These are phyloP conservation scores for Bassia scoparia DNA, from an alignment of 148 eudicot genomes.

Conservation along the genomic window DNA sequence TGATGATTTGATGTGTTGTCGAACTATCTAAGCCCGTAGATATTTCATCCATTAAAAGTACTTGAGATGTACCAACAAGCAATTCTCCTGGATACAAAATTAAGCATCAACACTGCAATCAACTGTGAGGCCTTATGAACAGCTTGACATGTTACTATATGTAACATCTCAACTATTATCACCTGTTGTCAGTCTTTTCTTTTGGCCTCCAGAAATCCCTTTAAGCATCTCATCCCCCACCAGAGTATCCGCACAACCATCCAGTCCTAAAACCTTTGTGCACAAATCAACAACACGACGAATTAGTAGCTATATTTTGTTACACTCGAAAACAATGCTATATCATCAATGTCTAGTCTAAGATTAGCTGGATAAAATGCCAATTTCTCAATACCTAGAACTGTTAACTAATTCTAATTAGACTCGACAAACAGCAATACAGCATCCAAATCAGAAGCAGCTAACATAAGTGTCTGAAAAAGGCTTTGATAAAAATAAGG, in stretches of 20 bases:
- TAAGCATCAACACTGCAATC: not conserved
- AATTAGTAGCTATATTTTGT: not conserved
- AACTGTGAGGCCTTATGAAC: not conserved
- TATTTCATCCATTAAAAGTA: conserved; percentile 88
- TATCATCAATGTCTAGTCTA: not conserved
- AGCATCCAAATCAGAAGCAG: not conserved
- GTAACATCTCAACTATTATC: conserved; percentile 13
- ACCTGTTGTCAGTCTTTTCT: conserved; percentile 93
- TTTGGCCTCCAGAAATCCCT: conserved; percentile 98
- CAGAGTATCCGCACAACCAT: conserved; percentile 79
- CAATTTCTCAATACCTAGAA: not conserved
- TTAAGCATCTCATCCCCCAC: conserved; percentile 95
- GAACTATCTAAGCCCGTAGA: conserved; percentile 96
- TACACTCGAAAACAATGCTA: not conserved
- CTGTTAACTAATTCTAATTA: not conserved
- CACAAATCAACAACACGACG: conserved; percentile 37
- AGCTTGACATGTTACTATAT: not conserved
- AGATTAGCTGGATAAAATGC: too few species aligned
- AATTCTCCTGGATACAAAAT: conserved; percentile 57
- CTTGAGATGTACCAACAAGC: conserved; percentile 79
- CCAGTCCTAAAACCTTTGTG: conserved; percentile 84
- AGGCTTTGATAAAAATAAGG: not conserved
- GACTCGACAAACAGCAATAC: not conserved
- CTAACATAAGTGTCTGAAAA: not conserved
- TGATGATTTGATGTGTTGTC: conserved; percentile 83